Evolutionary conservation across 305 asterid genomes (phyloP), one percentile per base, ranked within the genome.

Genomic region (Fraxinus albicans): DNA sequence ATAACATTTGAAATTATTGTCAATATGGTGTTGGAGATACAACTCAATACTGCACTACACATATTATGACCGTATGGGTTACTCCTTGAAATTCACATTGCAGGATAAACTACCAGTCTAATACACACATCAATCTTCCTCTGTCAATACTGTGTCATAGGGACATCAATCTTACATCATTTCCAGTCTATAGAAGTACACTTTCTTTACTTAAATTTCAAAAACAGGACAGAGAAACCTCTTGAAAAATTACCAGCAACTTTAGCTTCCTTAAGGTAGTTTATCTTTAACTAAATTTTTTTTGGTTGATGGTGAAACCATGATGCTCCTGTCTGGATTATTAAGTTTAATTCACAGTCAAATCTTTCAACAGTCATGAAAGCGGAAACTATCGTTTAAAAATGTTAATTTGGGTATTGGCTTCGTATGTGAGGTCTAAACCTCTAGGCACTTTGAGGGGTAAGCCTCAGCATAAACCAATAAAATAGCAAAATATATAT

Each of bases 1-100:
- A 91, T 82, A 85, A 86, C 76, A 35, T 53, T 60, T 34, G 60
- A 58, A 84, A 88, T 69, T 70, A 23, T 67, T 67, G 31, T 75
- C 40, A 84, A 74, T 76, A 83, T 79, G 77, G 73, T 31, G 82
- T 76, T 72, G 44, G 3, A 23, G 53, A 81, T 78, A 77, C 42
- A 23, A 25, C 77, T 63, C 38, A 78, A 36, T 9, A 4, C 23
- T 27, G 77, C 73, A 74, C 35, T 40, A 81, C 1, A 73, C 19
- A 44, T 9, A 77, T 69, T 81, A 85, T 60, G 42, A 63, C 34
- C 8, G 77, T 74, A 79, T 55, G 69, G 35, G 9, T 44, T 23
- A 67, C 42, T 83, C 81, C 3, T 23, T 47, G 17, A 44, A 72
- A 65, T 27, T 1, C 75, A 29, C 79, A 77, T n/a, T 36, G 33